Evolutionary conservation across 495 filamentous ascomycete species (phyloP).

Genomic region (Aspergillus egyptiacus): DNA sequence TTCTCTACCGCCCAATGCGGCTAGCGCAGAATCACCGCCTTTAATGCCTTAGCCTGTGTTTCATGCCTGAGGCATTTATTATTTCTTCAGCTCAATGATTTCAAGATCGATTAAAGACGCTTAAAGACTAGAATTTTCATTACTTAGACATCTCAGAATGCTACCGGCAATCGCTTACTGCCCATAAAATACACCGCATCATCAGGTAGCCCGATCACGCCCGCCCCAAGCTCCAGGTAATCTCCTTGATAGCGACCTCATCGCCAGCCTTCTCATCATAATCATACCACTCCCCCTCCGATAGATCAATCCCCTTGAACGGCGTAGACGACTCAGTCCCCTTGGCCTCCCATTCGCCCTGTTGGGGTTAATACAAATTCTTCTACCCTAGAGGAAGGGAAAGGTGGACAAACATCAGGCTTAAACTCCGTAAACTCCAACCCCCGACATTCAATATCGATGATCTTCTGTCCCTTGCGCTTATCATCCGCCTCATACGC

Average conservation of each 20-base stretch:
- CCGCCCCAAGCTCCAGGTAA: slow-evolving; percentile 76
- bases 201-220: slow-evolving; percentile 16
- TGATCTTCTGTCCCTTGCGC: slow-evolving; percentile 65
- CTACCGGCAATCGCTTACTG: slow-evolving; percentile 2
- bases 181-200: background rate
- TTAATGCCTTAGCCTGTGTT: background rate
- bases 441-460: slow-evolving; percentile 89
- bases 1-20: slow-evolving; percentile 22
- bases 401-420: slow-evolving; percentile 58
- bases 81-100: background rate
- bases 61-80: background rate
- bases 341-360: slow-evolving; percentile 86
- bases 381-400: background rate
- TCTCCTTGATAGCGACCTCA: slow-evolving; percentile 85
- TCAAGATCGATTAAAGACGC: background rate
- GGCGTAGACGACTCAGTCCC: slow-evolving; percentile 71
- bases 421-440: slow-evolving; percentile 88
- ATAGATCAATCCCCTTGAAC: slow-evolving; percentile 73
- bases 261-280: slow-evolving; percentile 77
- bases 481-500: slow-evolving; percentile 57
- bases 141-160: slow-evolving; percentile 13
- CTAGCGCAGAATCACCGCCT: slow-evolving; percentile 23
- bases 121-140: too few relatives aligned
- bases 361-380: background rate
- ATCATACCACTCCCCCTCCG: slow-evolving; percentile 86